Conservation (phyloP, 1,284 basidiomycete species). For the Paramarasmius palmivorus region DNA sequence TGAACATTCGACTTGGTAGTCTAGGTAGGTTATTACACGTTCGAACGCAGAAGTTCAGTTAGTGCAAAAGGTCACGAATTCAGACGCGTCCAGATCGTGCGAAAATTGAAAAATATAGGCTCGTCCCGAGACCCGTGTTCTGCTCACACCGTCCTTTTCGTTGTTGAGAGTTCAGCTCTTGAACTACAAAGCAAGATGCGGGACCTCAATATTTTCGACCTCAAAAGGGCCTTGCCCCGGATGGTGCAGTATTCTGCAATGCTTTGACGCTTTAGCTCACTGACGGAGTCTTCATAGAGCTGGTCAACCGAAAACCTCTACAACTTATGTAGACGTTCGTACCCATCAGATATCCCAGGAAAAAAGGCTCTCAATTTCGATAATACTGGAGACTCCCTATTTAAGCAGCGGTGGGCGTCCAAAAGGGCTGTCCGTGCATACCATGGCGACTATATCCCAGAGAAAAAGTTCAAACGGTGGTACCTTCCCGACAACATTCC, state of each 20-base stretch:
- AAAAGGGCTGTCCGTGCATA: constrained; percentile 93
- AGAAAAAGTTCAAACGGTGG: constrained; percentile 94
- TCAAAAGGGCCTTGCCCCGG: constrained; percentile 45
- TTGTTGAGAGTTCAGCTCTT: too few relatives aligned
- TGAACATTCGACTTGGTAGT: too few relatives aligned
- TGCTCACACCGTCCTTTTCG: too few relatives aligned
- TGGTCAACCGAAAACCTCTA: constrained; percentile 82
- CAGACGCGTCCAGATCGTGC: too few relatives aligned
- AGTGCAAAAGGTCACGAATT: too few relatives aligned
- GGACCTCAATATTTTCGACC: constrained; percentile 42
- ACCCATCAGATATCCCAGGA: constrained; percentile 36
- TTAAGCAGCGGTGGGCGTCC: constrained; percentile 90
- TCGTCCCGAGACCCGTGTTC: too few relatives aligned
- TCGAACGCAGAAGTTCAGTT: too few relatives aligned
- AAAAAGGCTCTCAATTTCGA: constrained; percentile 58
- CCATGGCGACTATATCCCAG: constrained; percentile 94
- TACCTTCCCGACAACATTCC: constrained; percentile 89
- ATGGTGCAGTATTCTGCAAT: constrained; percentile 36
- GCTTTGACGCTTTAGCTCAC: background rate
- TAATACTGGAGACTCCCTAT: constrained; percentile 65
- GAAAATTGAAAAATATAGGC: too few relatives aligned
- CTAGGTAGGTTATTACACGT: too few relatives aligned
- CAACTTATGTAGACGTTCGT: constrained; percentile 73
- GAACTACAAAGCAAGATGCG: constrained; percentile 37
- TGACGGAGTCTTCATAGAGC: constrained; percentile 51